phyloP scores from a whole-genome alignment of 345 rosid genomes.

The Citrus reticulata region DNA sequence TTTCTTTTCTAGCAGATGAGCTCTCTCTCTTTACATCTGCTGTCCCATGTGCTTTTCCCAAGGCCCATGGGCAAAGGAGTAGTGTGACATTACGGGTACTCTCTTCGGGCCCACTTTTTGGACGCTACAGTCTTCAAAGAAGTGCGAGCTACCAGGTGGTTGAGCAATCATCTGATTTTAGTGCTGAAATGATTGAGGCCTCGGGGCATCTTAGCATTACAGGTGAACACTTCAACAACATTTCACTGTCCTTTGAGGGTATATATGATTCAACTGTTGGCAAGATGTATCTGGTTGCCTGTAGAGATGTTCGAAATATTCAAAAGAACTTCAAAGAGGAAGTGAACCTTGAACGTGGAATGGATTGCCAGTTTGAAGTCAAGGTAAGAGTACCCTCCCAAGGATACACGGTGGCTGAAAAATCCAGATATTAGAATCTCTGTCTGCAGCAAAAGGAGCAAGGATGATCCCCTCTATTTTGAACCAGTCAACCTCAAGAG shows the following conservation, averaged over 20 bases:
- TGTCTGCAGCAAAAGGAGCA: not conserved
- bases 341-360: not conserved
- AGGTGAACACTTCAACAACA: not conserved
- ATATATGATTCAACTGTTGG: not conserved
- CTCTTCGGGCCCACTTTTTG: not conserved
- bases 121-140: not conserved
- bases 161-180: not conserved
- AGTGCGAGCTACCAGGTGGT: not conserved
- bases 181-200: not conserved
- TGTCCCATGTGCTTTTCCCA: not conserved
- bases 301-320: not conserved
- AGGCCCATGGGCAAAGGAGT: not conserved
- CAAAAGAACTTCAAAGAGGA: not conserved
- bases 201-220: not conserved
- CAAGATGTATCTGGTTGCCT: not conserved
- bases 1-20: not conserved
- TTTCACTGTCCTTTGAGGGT: not conserved
- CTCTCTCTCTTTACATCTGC: not conserved
- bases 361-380: not conserved
- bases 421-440: not conserved
- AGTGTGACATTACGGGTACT: not conserved
- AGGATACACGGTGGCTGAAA: not conserved
- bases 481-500: not conserved
- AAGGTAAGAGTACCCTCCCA: not conserved
- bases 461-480: not conserved